These are phyloP conservation scores for Leccinum subrobustum DNA, from an alignment of 1,284 basidiomycete species.

Conservation along the genomic window DNA sequence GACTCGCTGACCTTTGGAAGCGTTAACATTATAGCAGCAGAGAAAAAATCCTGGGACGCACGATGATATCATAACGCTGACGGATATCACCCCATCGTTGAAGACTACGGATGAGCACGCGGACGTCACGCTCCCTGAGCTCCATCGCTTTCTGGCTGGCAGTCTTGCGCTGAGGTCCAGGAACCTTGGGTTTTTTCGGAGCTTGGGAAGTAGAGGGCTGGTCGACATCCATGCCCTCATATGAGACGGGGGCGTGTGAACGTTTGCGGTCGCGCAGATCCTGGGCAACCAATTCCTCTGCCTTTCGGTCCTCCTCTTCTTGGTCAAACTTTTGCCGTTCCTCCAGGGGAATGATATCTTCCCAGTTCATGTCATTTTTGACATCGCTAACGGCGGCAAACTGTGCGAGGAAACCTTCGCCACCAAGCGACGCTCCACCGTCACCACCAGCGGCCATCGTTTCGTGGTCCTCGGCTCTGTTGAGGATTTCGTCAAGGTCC, in stretches of 20 bases:
- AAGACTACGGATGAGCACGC: constrained; percentile 92
- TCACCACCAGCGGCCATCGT: constrained; percentile 82
- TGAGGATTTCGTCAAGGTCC: constrained; percentile 98
- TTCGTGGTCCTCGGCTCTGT: constrained; percentile 96
- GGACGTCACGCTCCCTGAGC: constrained; percentile 95
- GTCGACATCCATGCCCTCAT: constrained; percentile 89
- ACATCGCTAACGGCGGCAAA: constrained; percentile 97
- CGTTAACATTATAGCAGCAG: constrained; percentile 10
- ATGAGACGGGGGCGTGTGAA: constrained; percentile 82
- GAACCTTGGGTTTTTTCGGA: constrained; percentile 71
- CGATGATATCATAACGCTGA: constrained; percentile 92
- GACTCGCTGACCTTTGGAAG: constrained; percentile 75
- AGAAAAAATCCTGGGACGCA: constrained; percentile 39
- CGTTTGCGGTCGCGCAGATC: constrained; percentile 79
- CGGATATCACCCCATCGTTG: constrained; percentile 98
- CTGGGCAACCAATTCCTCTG: constrained; percentile 63
- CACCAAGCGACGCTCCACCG: constrained; percentile 85
- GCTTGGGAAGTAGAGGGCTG: constrained; percentile 60
- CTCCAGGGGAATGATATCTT: constrained; percentile 96
- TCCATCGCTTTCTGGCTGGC: constrained; percentile 93
- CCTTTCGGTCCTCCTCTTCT: constrained; percentile 75
- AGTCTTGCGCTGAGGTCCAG: constrained; percentile 73
- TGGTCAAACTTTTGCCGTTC: constrained; percentile 86
- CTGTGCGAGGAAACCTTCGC: constrained; percentile 93
- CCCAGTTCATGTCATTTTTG: constrained; percentile 98